phyloP scores from a whole-genome alignment of 768 basidiomycete species.

The Boletales sp. region DNA sequence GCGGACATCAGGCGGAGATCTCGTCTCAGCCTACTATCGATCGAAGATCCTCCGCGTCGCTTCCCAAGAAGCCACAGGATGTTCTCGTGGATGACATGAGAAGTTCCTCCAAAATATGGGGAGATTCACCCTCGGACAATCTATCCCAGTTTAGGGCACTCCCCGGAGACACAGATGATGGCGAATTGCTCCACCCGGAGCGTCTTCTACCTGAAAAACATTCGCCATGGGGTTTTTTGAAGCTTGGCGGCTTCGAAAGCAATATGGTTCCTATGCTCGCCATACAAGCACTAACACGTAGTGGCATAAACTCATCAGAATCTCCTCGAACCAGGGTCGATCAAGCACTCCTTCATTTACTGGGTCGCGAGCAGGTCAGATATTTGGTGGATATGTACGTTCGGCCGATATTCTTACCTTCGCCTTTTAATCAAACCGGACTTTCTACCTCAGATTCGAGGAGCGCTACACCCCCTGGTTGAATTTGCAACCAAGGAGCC shows the following conservation, averaged over 20 bases:
- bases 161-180: constrained; percentile 21
- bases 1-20: constrained; percentile 18
- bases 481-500: constrained; percentile 32
- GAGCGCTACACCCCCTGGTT: constrained; percentile 44
- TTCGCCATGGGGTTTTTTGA: constrained; percentile 38
- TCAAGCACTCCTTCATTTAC: constrained; percentile 29
- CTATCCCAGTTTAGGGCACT: constrained; percentile 18
- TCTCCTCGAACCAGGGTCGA: constrained; percentile 21
- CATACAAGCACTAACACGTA: constrained; percentile 38
- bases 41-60: constrained; percentile 21
- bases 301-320: constrained; percentile 20
- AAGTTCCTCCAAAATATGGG: constrained; percentile 21
- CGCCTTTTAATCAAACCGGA: neutral
- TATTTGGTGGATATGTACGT: constrained; percentile 40
- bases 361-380: constrained; percentile 33
- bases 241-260: constrained; percentile 40
- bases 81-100: constrained; percentile 20
- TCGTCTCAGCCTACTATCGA: constrained; percentile 17
- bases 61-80: constrained; percentile 20
- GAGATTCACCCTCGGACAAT: constrained; percentile 7
- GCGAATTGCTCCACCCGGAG: constrained; percentile 32
- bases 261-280: constrained; percentile 44
- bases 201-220: constrained; percentile 34
- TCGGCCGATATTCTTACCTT: neutral
- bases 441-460: constrained; percentile 34